Conservation (phyloP, 2,329 filamentous ascomycete genomes). For the Fusarium sp. region DNA sequence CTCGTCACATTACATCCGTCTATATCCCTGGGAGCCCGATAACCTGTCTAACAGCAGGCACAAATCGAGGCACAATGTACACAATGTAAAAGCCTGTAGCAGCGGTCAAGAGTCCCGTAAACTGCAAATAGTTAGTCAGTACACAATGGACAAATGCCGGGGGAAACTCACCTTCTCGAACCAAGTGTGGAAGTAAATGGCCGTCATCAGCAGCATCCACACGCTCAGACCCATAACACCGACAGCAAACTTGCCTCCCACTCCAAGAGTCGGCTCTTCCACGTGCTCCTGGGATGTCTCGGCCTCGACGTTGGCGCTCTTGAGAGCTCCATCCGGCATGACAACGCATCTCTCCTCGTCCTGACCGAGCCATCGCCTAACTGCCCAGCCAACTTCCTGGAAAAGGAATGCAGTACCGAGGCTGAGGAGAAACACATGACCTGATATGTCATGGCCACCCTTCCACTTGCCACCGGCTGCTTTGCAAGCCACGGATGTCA, state of each 20-base stretch:
- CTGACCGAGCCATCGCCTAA: slow-evolving; percentile 55
- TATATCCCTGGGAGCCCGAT: slow-evolving; percentile 66
- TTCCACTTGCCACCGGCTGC: slow-evolving; percentile 84
- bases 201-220: slow-evolving; percentile 99
- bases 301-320: slow-evolving; percentile 66
- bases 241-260: slow-evolving; percentile 68
- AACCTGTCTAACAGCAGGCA: slow-evolving; percentile 59
- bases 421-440: slow-evolving; percentile 93
- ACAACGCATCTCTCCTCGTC: slow-evolving; percentile 75
- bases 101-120: slow-evolving; percentile 66
- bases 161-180: slow-evolving; percentile 85
- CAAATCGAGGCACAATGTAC: slow-evolving; percentile 64
- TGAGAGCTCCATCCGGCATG: slow-evolving; percentile 74
- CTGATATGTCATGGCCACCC: slow-evolving; percentile 96
- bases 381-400: slow-evolving; percentile 79
- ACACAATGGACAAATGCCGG: fast-evolving
- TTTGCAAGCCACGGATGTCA: slow-evolving; percentile 86
- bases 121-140: slow-evolving; percentile 51
- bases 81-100: slow-evolving; percentile 60
- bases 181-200: slow-evolving; percentile 99
- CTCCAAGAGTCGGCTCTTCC: slow-evolving; percentile 51
- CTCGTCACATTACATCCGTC: slow-evolving; percentile 17
- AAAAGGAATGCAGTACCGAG: slow-evolving; percentile 84
- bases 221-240: slow-evolving; percentile 77
- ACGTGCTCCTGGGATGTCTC: slow-evolving; percentile 43